Evolutionary conservation across 2,329 filamentous ascomycete genomes (phyloP).

Genomic region (Sporothrix mexicana): DNA sequence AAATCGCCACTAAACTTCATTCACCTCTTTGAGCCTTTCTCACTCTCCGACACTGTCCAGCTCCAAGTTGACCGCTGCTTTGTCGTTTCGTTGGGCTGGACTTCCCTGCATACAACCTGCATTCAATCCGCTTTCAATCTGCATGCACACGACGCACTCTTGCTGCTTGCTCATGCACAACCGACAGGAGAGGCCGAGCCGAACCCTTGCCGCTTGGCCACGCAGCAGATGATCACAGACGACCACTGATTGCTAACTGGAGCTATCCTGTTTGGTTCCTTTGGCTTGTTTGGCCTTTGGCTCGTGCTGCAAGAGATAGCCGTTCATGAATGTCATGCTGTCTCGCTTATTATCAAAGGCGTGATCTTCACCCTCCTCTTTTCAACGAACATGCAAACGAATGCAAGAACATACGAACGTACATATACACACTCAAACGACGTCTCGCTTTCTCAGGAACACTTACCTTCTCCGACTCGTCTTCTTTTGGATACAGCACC

Average conservation of each 20-base stretch:
- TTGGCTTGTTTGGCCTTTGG: neutral
- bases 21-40: neutral
- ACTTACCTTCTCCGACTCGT: neutral
- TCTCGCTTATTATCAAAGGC: slow-evolving; percentile 5
- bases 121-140: slow-evolving; percentile 9
- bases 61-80: slow-evolving; percentile 29
- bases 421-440: too few species aligned
- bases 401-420: too few species aligned
- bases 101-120: slow-evolving; percentile 25
- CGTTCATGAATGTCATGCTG: neutral
- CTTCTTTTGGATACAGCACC: neutral
- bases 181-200: slow-evolving; percentile 14
- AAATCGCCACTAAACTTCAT: slow-evolving; percentile 23
- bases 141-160: slow-evolving; percentile 6
- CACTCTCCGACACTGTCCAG: neutral
- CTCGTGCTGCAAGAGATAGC: neutral
- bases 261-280: neutral
- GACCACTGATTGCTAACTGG: neutral
- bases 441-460: neutral
- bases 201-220: neutral
- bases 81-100: slow-evolving; percentile 25
- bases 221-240: neutral
- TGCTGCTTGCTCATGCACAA: slow-evolving; percentile 15
- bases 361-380: slow-evolving; percentile 16
- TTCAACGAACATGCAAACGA: too few species aligned